These are phyloP conservation scores for Castanospermum australe DNA, from an alignment of 306 rosid species.

Conservation along the genomic window DNA sequence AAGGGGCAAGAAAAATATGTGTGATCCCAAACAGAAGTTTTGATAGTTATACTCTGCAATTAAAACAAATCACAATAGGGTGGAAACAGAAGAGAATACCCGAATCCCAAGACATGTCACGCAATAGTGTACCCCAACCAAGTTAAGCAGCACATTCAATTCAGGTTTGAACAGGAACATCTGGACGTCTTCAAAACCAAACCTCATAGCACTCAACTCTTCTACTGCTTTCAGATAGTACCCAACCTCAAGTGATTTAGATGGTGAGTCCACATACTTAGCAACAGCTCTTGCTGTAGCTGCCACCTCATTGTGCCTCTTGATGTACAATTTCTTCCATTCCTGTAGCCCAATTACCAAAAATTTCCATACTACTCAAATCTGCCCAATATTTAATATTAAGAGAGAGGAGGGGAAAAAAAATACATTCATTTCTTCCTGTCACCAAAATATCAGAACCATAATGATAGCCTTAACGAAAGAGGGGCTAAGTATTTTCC, in stretches of 20 bases:
- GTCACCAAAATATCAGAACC: background rate
- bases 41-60: background rate
- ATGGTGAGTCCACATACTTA: slow-evolving; percentile 47
- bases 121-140: slow-evolving; percentile 80
- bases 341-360: slow-evolving; percentile 46
- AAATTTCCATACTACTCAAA: background rate
- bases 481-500: background rate
- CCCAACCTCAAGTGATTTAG: slow-evolving; percentile 60
- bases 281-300: slow-evolving; percentile 40
- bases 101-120: slow-evolving; percentile 48
- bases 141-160: slow-evolving; percentile 56
- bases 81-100: slow-evolving; percentile 47
- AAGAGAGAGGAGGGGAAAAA: background rate
- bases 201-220: slow-evolving; percentile 37
- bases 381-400: background rate
- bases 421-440: background rate
- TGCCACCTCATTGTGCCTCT: slow-evolving; percentile 61
- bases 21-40: background rate
- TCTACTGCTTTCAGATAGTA: slow-evolving; percentile 62
- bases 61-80: background rate
- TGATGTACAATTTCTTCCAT: slow-evolving; percentile 67
- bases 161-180: slow-evolving; percentile 60
- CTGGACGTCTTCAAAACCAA: slow-evolving; percentile 72
- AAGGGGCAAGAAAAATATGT: slow-evolving; percentile 16
- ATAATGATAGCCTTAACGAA: background rate